Percentiles rank a stretch among this genome's conserved stretches.
These are phyloP conservation scores for Xenoacremonium recifei DNA, from an alignment of 2,329 filamentous ascomycete species.

Conservation along the genomic window DNA sequence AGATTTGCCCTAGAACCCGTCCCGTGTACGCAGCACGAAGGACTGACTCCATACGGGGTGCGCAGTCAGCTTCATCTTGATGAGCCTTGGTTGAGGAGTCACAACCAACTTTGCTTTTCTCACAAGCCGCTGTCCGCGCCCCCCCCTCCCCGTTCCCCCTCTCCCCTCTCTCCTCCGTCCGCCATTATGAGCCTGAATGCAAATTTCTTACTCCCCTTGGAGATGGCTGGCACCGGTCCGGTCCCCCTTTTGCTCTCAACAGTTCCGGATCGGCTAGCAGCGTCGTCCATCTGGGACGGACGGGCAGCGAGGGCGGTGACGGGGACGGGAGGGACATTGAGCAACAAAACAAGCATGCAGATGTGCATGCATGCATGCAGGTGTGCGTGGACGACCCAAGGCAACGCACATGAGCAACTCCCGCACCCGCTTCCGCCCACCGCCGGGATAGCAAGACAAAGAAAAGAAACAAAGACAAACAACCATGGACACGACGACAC, in stretches of 20 bases:
- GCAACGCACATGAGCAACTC: too few relatives aligned
- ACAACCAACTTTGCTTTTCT: constrained; percentile 24
- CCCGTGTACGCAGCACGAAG: too few relatives aligned
- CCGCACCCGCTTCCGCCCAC: too few relatives aligned
- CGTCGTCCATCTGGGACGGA: background rate
- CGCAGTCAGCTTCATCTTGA: background rate
- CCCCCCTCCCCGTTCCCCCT: background rate
- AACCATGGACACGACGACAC: background rate
- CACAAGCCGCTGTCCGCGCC: background rate
- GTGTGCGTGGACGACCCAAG: too few relatives aligned
- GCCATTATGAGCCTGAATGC: too few relatives aligned
- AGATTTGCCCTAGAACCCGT: too few relatives aligned
- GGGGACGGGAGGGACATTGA: background rate
- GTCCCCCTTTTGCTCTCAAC: constrained; percentile 1
- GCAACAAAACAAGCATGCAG: background rate
- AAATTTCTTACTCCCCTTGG: too few relatives aligned
- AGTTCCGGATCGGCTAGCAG: background rate
- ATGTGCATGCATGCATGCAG: too few relatives aligned
- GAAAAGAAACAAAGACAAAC: background rate
- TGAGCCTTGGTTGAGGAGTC: constrained; percentile 9
- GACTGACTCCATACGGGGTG: too few relatives aligned
- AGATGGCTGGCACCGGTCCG: constrained; percentile 9
- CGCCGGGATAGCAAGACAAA: too few relatives aligned
- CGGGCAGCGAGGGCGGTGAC: background rate
- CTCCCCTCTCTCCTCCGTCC: background rate